Percentiles rank a stretch among this genome's conserved stretches.
phyloP scores from a whole-genome alignment of 495 filamentous ascomycete species.

The Lasiosphaeriaceae sp. region DNA sequence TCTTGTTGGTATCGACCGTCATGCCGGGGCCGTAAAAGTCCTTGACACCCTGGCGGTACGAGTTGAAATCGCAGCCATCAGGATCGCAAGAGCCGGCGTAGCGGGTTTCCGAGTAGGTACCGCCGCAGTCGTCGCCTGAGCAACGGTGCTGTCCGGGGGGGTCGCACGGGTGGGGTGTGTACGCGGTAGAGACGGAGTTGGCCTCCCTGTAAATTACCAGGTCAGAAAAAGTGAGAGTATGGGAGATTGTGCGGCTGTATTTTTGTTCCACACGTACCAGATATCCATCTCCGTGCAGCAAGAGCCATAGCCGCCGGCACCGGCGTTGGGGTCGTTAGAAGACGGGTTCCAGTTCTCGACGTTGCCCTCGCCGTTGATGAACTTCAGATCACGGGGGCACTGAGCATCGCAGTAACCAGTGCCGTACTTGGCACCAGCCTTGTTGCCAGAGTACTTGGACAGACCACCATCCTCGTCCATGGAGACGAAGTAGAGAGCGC shows the following conservation, averaged over 20 bases:
- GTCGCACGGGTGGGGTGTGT: constrained; percentile 65
- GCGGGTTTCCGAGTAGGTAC: constrained; percentile 43
- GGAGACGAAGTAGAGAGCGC: constrained; percentile 52
- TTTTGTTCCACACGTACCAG: constrained; percentile 28
- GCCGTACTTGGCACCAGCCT: constrained; percentile 56
- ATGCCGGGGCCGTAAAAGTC: constrained; percentile 58
- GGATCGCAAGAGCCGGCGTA: constrained; percentile 63
- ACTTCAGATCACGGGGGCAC: constrained; percentile 48
- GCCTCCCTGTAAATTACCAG: constrained; percentile 37
- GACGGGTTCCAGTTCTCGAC: constrained; percentile 55
- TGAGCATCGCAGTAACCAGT: constrained; percentile 55
- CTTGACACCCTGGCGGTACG: constrained; percentile 58
- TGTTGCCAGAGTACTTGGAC: constrained; percentile 45
- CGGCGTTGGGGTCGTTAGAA: constrained; percentile 52
- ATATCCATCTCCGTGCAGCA: constrained; percentile 72
- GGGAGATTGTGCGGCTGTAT: not conserved
- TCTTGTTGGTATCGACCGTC: constrained; percentile 59
- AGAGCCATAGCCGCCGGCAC: constrained; percentile 54
- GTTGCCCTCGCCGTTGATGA: constrained; percentile 51
- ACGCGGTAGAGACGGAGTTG: constrained; percentile 58
- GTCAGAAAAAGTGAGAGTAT: not conserved
- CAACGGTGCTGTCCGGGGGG: constrained; percentile 54
- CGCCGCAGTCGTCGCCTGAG: constrained; percentile 41
- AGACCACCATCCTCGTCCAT: constrained; percentile 54
- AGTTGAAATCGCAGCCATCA: constrained; percentile 70